phyloP scores from a whole-genome alignment of 2,329 filamentous ascomycete genomes.

The Pseudogymnoascus pannorum region DNA sequence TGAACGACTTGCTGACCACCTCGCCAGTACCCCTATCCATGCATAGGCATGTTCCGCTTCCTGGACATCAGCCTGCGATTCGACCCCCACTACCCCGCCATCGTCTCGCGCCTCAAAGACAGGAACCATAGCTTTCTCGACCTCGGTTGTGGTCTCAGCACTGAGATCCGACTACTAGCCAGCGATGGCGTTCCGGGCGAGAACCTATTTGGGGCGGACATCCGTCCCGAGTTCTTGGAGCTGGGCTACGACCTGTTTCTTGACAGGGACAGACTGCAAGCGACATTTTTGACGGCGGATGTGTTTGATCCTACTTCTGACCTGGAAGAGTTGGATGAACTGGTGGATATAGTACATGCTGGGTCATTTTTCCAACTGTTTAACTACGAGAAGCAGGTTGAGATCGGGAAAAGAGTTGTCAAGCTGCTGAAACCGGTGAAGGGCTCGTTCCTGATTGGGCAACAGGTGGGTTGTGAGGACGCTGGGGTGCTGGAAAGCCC shows the following conservation, averaged over 20 bases:
- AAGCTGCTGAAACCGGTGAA: slow-evolving; percentile 17
- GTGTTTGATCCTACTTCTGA: slow-evolving; percentile 25
- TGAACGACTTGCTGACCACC: not conserved
- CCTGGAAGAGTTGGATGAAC: slow-evolving; percentile 30
- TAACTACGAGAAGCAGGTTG: slow-evolving; percentile 32
- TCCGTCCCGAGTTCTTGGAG: slow-evolving; percentile 28
- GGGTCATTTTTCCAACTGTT: slow-evolving; percentile 39
- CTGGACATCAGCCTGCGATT: slow-evolving; percentile 17
- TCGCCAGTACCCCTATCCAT: slow-evolving; percentile 18
- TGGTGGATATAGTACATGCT: slow-evolving; percentile 36
- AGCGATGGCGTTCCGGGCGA: slow-evolving; percentile 30
- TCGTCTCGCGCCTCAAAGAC: slow-evolving; percentile 15
- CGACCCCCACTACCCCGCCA: slow-evolving; percentile 12
- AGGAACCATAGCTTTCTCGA: slow-evolving; percentile 27
- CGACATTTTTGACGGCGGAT: slow-evolving; percentile 30
- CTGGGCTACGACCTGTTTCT: slow-evolving; percentile 33
- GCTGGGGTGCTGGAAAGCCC: not conserved
- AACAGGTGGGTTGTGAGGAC: slow-evolving; percentile 28
- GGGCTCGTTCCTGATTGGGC: slow-evolving; percentile 33
- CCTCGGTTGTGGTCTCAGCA: slow-evolving; percentile 34
- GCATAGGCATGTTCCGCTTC: slow-evolving; percentile 21
- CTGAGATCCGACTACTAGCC: slow-evolving; percentile 33
- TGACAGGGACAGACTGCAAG: slow-evolving; percentile 27
- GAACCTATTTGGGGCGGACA: slow-evolving; percentile 29
- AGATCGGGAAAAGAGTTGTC: slow-evolving; percentile 25